phyloP scores from a whole-genome alignment of 1,284 basidiomycete genomes.

The Rhizoctonia solani region DNA sequence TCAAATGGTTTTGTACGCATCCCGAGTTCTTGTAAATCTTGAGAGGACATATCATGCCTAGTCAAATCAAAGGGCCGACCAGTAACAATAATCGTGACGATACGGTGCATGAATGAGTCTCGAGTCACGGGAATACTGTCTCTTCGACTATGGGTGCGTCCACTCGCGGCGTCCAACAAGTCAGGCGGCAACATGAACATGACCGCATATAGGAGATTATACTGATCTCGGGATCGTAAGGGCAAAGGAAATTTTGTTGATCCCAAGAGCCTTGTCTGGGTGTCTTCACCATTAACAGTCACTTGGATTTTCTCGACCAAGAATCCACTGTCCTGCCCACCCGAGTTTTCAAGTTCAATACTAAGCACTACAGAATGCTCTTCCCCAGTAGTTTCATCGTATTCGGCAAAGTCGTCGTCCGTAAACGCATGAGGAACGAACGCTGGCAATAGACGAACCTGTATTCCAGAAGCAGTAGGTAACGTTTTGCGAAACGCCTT shows the following conservation, averaged over 20 bases:
- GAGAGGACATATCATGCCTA: conserved; percentile 33
- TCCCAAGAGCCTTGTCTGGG: conserved; percentile 66
- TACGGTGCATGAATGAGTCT: conserved; percentile 56
- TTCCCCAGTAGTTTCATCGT: conserved; percentile 58
- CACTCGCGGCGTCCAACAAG: conserved; percentile 45
- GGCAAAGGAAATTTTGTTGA: conserved; percentile 73
- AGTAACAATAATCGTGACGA: conserved; percentile 76
- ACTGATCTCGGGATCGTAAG: conserved; percentile 73
- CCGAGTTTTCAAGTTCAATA: conserved; percentile 80
- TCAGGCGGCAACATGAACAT: conserved; percentile 69
- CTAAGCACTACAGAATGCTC: conserved; percentile 84
- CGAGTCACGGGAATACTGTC: conserved; percentile 18
- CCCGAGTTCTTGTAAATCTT: neutral
- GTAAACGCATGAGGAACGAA: conserved; percentile 70
- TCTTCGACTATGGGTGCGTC: neutral
- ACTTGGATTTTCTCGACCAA: conserved; percentile 73
- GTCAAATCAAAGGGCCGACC: conserved; percentile 61
- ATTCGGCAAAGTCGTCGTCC: conserved; percentile 39
- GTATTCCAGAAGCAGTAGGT: conserved; percentile 75
- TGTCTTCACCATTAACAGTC: conserved; percentile 72
- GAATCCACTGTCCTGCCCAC: conserved; percentile 58
- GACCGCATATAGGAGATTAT: conserved; percentile 84
- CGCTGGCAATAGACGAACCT: conserved; percentile 85
- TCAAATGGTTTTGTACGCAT: conserved; percentile 57
- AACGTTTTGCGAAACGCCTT: conserved; percentile 85